phyloP scores from a whole-genome alignment of 2,329 filamentous ascomycete genomes.

The Cladosporium sp. region DNA sequence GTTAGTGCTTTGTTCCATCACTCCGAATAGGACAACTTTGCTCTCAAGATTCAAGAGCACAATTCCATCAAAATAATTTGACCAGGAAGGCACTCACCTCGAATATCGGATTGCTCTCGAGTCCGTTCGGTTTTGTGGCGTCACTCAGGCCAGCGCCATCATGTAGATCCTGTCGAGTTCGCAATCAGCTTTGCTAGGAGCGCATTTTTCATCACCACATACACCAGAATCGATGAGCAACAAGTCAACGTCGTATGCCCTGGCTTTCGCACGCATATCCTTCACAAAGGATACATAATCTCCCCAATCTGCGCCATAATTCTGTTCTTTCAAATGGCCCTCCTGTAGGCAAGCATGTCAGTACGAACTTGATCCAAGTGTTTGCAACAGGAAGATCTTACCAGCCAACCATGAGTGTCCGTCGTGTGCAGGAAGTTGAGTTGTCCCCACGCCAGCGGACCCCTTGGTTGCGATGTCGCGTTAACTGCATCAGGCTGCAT shows the following conservation, averaged over 20 bases:
- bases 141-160: slow-evolving; percentile 65
- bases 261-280: slow-evolving; percentile 61
- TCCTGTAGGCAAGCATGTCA: slow-evolving; percentile 15
- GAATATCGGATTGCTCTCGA: slow-evolving; percentile 55
- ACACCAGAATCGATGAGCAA: slow-evolving; percentile 61
- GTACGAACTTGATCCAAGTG: not conserved
- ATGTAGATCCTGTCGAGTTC: slow-evolving; percentile 55
- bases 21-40: not conserved
- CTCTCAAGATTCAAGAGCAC: not conserved
- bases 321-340: slow-evolving; percentile 56
- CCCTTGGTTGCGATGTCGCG: slow-evolving; percentile 39
- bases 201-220: slow-evolving; percentile 19
- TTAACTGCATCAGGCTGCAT: slow-evolving; percentile 49
- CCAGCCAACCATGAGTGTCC: slow-evolving; percentile 56
- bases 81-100: slow-evolving; percentile 31
- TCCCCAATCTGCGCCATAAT: slow-evolving; percentile 67
- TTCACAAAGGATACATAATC: slow-evolving; percentile 63
- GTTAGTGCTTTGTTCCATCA: not conserved
- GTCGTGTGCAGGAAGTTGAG: slow-evolving; percentile 67
- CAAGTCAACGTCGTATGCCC: slow-evolving; percentile 58
- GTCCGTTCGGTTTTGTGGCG: slow-evolving; percentile 58
- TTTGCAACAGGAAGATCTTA: slow-evolving; percentile 45
- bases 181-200: not conserved
- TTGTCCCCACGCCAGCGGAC: slow-evolving; percentile 59
- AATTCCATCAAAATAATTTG: not conserved